Conservation (phyloP, 805 yeast species). For the Ascoidea tarda region DNA sequence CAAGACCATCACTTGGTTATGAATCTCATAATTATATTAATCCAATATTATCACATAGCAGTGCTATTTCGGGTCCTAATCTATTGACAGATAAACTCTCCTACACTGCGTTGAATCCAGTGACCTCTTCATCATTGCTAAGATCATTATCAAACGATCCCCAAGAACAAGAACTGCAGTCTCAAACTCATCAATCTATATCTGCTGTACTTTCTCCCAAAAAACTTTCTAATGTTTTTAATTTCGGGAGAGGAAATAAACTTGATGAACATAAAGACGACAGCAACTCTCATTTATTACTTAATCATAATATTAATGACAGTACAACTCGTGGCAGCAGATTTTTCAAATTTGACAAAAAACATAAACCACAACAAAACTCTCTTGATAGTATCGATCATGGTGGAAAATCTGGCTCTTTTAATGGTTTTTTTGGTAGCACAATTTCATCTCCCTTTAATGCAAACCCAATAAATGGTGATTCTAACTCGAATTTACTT, state of each 20-base stretch:
- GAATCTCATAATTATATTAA: background rate
- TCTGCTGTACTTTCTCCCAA: background rate
- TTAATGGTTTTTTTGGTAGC: too few relatives aligned
- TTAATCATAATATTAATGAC: too few relatives aligned
- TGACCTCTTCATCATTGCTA: background rate
- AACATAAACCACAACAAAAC: background rate
- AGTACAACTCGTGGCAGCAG: background rate
- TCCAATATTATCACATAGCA: background rate
- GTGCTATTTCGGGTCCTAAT: background rate
- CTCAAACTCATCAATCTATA: background rate
- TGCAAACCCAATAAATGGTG: too few relatives aligned
- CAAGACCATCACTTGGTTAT: background rate
- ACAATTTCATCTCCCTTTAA: too few relatives aligned
- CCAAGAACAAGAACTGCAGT: background rate
- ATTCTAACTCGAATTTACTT: too few relatives aligned
- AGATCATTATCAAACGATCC: background rate
- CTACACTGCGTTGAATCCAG: background rate
- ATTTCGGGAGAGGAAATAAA: background rate
- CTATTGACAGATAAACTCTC: background rate
- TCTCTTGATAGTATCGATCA: background rate
- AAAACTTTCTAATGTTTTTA: background rate
- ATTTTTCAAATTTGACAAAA: background rate
- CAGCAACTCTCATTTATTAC: too few relatives aligned
- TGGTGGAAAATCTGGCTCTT: too few relatives aligned
- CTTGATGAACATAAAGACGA: background rate